Conservation (phyloP, 164 flowering plant genomes). For the Nelumbo lutea region DNA sequence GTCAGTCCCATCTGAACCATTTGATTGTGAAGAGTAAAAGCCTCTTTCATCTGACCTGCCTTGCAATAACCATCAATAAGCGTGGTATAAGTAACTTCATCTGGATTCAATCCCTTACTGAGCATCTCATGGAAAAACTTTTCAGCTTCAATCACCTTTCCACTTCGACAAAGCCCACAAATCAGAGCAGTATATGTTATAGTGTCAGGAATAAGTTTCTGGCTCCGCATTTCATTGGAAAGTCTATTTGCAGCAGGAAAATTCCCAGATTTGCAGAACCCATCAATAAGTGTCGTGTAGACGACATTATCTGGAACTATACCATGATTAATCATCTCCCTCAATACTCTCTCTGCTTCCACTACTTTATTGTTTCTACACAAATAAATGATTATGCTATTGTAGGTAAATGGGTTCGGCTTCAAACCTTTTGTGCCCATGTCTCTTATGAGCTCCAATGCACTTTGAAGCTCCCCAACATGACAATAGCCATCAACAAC, state of each 20-base stretch:
- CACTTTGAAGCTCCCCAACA: slow-evolving; percentile 36
- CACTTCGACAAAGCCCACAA: slow-evolving; percentile 46
- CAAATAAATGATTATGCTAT: slow-evolving; percentile 36
- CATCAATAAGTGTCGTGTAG: slow-evolving; percentile 47
- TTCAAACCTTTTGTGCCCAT: slow-evolving; percentile 36
- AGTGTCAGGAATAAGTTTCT: slow-evolving; percentile 33
- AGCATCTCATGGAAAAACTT: slow-evolving; percentile 47
- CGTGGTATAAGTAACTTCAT: slow-evolving; percentile 28
- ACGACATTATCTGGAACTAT: slow-evolving; percentile 39
- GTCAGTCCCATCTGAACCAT: slow-evolving; percentile 25
- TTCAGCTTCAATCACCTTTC: slow-evolving; percentile 47
- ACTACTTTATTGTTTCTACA: slow-evolving; percentile 28
- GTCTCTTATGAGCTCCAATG: slow-evolving; percentile 39
- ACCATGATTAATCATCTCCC: slow-evolving; percentile 46
- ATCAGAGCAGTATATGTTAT: slow-evolving; percentile 48
- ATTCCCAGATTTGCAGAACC: slow-evolving; percentile 42
- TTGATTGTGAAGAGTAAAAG: slow-evolving; percentile 28
- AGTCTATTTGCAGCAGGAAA: slow-evolving; percentile 38
- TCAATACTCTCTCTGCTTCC: slow-evolving; percentile 43
- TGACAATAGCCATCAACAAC: slow-evolving; percentile 47
- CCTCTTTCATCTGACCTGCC: slow-evolving; percentile 24
- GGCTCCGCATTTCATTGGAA: slow-evolving; percentile 38
- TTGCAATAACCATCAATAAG: slow-evolving; percentile 37
- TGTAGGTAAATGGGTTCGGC: slow-evolving; percentile 43
- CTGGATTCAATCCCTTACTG: slow-evolving; percentile 28